A percentile compares a stretch with the other conserved stretches of the same genome.
phyloP scores from a whole-genome alignment of 2,329 filamentous ascomycete species.

The Aspergillus fumigatiaffinis region DNA sequence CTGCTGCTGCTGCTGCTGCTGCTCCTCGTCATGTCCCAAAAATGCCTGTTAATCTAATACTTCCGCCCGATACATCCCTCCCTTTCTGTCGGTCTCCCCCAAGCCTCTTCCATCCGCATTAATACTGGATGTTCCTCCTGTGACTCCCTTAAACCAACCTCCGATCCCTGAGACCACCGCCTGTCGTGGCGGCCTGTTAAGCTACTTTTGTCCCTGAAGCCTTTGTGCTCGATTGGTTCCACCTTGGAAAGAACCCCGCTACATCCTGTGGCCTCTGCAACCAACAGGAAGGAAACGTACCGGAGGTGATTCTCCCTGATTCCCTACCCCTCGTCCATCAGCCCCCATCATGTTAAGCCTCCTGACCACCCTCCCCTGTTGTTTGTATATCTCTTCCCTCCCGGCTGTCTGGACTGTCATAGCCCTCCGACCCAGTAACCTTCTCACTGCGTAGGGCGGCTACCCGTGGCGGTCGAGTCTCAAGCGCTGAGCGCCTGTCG shows the following conservation, averaged over 20 bases:
- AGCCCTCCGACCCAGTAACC: constrained; percentile 13
- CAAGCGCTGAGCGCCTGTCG: not conserved
- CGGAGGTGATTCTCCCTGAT: not conserved
- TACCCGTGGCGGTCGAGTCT: constrained; percentile 7
- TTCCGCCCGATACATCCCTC: not conserved
- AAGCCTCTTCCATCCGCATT: not conserved
- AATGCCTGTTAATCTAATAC: not conserved
- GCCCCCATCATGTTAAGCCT: not conserved
- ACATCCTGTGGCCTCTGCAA: not conserved
- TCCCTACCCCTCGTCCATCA: not conserved
- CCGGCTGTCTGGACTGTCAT: not conserved
- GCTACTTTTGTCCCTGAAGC: not conserved
- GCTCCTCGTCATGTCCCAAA: not conserved
- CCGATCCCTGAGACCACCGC: not conserved
- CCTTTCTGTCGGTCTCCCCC: not conserved
- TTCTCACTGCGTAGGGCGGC: constrained; percentile 18
- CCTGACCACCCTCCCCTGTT: not conserved
- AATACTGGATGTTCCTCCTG: not conserved
- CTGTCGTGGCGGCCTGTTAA: not conserved
- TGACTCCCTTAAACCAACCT: not conserved
- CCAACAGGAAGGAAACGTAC: not conserved
- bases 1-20: not conserved
- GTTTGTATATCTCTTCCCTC: not conserved
- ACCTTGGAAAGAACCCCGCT: not conserved
- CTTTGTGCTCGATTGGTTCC: not conserved